Percentiles rank a stretch among this genome's conserved stretches.
These are phyloP conservation scores for Shiraia sp. DNA, from an alignment of 2,329 filamentous ascomycete species.

Conservation along the genomic window DNA sequence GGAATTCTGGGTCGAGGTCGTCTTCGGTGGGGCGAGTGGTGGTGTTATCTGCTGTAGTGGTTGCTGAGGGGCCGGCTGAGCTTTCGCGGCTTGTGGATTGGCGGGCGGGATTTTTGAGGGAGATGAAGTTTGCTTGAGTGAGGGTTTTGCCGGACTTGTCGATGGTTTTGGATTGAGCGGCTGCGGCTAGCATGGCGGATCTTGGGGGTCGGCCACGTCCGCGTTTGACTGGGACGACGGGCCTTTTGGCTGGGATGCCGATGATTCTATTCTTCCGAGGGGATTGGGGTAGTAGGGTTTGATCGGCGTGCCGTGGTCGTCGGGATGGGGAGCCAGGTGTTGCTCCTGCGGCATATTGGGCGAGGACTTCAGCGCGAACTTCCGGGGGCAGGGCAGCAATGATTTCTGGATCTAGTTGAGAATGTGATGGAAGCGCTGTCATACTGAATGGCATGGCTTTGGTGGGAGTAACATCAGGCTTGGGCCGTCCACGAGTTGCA, in stretches of 20 bases:
- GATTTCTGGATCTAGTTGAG: constrained; percentile 83
- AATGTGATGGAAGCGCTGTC: constrained; percentile 61
- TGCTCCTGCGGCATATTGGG: constrained; percentile 60
- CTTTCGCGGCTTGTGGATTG: constrained; percentile 14
- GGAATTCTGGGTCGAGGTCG: constrained; percentile 62
- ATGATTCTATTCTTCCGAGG: constrained; percentile 59
- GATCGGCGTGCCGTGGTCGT: constrained; percentile 40
- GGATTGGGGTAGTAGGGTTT: constrained; percentile 43
- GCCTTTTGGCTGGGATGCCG: constrained; percentile 55
- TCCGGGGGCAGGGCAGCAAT: constrained; percentile 83
- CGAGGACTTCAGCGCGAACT: constrained; percentile 80
- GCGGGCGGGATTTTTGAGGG: constrained; percentile 34
- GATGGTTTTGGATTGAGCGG: constrained; percentile 54
- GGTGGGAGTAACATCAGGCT: constrained; percentile 11
- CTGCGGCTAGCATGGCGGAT: constrained; percentile 47
- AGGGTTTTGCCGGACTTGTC: constrained; percentile 48
- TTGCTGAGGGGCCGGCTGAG: constrained; percentile 25
- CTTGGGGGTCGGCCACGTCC: constrained; percentile 57
- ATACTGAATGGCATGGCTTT: constrained; percentile 29
- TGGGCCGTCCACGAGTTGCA: constrained; percentile 6
- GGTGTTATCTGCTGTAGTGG: constrained; percentile 24
- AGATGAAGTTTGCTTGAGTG: constrained; percentile 75
- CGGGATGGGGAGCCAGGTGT: constrained; percentile 34
- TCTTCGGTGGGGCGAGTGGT: constrained; percentile 21
- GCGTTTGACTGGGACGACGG: constrained; percentile 66